Percentiles rank a stretch among this genome's conserved stretches.
Conservation (phyloP, 345 rosid genomes). For the Populus pruinosa region DNA sequence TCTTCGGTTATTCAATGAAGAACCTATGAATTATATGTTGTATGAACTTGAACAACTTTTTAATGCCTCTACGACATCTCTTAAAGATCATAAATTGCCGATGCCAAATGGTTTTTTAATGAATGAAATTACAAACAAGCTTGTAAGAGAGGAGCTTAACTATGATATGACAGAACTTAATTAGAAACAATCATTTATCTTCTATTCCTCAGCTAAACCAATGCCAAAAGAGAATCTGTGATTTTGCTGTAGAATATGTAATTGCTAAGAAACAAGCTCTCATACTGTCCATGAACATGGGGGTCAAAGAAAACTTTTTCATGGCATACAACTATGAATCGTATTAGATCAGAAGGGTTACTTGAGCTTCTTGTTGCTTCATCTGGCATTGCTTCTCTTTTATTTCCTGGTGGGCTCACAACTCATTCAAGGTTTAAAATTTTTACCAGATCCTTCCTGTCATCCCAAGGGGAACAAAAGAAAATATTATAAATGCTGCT, state of each 20-base stretch:
- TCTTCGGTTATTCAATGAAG: neutral
- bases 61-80: neutral
- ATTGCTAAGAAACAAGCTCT: neutral
- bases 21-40: neutral
- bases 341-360: neutral
- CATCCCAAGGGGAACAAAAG: neutral
- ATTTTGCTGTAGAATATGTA: neutral
- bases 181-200: neutral
- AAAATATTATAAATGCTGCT: neutral
- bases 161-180: neutral
- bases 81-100: neutral
- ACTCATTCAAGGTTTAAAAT: slow-evolving; percentile 9
- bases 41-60: neutral
- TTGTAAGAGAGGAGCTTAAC: neutral
- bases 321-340: neutral
- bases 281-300: neutral
- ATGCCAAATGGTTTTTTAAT: neutral
- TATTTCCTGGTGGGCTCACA: neutral
- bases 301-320: slow-evolving; percentile 6
- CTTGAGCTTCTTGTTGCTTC: neutral
- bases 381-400: neutral
- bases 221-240: neutral
- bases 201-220: neutral
- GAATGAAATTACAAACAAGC: neutral
- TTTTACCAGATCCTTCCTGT: neutral